Conservation (phyloP, 1,139 yeast genomes). For the Debaryomyces nepalensis region DNA sequence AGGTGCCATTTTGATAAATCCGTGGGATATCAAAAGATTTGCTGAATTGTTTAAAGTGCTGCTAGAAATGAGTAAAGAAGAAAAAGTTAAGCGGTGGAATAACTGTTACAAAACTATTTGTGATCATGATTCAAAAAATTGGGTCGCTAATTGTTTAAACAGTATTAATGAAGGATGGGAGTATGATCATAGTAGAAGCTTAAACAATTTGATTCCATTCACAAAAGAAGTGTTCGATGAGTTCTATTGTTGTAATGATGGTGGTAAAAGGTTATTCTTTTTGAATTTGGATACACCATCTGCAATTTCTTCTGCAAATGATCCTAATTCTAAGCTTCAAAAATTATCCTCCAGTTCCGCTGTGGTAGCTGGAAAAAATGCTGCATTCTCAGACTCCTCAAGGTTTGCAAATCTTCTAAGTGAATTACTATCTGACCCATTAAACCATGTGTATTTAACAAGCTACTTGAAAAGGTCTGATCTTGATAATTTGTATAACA, state of each 20-base stretch:
- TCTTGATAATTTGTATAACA: conserved; percentile 68
- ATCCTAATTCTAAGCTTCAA: conserved; percentile 13
- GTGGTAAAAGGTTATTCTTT: conserved; percentile 54
- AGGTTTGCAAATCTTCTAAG: conserved; percentile 52
- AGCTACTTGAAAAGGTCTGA: conserved; percentile 67
- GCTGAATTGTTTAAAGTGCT: conserved; percentile 65
- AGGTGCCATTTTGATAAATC: conserved; percentile 83
- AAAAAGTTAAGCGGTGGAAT: conserved; percentile 66
- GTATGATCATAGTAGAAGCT: conserved; percentile 45
- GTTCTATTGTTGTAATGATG: conserved; percentile 37
- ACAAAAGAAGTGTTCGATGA: conserved; percentile 38
- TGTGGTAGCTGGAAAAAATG: conserved; percentile 32
- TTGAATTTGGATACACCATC: conserved; percentile 56
- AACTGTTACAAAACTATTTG: conserved; percentile 60
- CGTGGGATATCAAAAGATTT: conserved; percentile 81
- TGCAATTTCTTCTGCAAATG: conserved; percentile 28
- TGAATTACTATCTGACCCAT: conserved; percentile 52
- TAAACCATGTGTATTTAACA: conserved; percentile 71
- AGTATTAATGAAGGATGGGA: conserved; percentile 68
- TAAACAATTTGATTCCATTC: conserved; percentile 32
- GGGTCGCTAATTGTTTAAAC: conserved; percentile 68
- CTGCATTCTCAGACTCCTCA: conserved; percentile 47
- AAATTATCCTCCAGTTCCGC: conserved; percentile 13
- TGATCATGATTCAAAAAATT: conserved; percentile 70
- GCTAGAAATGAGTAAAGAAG: conserved; percentile 63